Conservation (phyloP, 2,329 filamentous ascomycete genomes). For the Knoxdaviesia proteae region DNA sequence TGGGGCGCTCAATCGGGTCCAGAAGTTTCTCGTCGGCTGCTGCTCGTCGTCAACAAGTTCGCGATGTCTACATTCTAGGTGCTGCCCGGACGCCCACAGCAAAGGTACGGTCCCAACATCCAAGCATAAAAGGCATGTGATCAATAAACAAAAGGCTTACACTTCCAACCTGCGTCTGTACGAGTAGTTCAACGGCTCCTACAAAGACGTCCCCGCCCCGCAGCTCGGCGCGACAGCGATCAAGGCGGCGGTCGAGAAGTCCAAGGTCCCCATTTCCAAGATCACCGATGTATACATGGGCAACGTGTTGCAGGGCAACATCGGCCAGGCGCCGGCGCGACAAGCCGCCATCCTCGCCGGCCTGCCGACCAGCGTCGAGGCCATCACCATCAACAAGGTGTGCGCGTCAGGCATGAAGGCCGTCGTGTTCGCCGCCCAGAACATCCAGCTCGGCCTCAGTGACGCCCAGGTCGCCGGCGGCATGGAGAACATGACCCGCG, state of each 20-base stretch:
- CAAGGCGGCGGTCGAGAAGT: conserved; percentile 74
- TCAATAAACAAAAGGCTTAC: not conserved
- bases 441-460: conserved; percentile 77
- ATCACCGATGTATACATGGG: conserved; percentile 95
- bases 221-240: conserved; percentile 79
- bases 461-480: conserved; percentile 83
- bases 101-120: conserved; percentile 34
- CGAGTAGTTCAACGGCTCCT: conserved; percentile 76
- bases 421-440: conserved; percentile 73
- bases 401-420: conserved; percentile 91
- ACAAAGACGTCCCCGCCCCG: conserved; percentile 65
- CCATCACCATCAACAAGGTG: conserved; percentile 92
- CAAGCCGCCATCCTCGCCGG: conserved; percentile 83
- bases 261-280: conserved; percentile 56
- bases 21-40: conserved; percentile 22
- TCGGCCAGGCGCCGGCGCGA: conserved; percentile 79
- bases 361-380: conserved; percentile 60
- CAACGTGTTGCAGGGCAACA: conserved; percentile 66
- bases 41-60: conserved; percentile 42
- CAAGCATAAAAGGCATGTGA: not conserved
- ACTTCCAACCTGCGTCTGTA: not conserved
- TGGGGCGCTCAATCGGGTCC: not conserved
- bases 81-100: conserved; percentile 76
- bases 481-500: conserved; percentile 94
- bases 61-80: conserved; percentile 85